A percentile compares a stretch with the other conserved stretches of the same genome.
Conservation (phyloP, 176 grass and related monocot species). For the Aegilops umbellulata region DNA sequence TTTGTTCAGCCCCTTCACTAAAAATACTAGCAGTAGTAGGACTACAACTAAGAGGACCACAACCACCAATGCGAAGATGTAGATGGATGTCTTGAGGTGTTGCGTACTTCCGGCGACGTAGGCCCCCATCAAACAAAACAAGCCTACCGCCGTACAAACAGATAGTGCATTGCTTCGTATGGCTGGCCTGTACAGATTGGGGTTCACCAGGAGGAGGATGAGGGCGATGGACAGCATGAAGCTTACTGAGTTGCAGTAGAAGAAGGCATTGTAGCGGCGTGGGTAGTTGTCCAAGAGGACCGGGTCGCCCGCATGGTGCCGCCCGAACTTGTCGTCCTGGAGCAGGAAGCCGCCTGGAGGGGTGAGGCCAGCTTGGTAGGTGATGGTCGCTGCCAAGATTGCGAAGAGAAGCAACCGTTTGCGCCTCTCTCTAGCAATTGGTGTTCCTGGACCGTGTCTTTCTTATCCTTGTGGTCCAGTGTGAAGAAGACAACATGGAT, state of each 20-base stretch:
- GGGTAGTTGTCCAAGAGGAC: background rate
- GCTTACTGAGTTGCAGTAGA: constrained; percentile 25
- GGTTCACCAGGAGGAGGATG: too few relatives aligned
- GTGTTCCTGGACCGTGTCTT: background rate
- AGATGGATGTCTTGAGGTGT: too few relatives aligned
- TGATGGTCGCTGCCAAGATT: constrained; percentile 17
- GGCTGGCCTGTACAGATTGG: too few relatives aligned
- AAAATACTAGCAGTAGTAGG: background rate
- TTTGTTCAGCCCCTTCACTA: background rate
- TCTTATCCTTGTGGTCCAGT: background rate
- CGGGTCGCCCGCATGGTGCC: background rate
- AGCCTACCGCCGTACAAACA: too few relatives aligned
- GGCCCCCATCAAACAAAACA: too few relatives aligned
- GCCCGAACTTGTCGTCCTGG: background rate
- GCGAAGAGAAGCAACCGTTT: constrained; percentile 9
- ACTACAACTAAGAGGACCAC: background rate
- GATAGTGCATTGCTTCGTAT: too few relatives aligned
- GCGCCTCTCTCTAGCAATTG: background rate
- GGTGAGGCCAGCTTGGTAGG: constrained; percentile 36
- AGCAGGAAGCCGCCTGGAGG: constrained; percentile 19
- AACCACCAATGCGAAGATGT: background rate
- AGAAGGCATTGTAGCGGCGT: constrained; percentile 12
- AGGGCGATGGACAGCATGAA: too few relatives aligned
- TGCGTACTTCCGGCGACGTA: too few relatives aligned
- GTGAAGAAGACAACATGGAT: too few relatives aligned